Conservation (phyloP, 768 basidiomycete genomes). For the Termitomyces titanicus region DNA sequence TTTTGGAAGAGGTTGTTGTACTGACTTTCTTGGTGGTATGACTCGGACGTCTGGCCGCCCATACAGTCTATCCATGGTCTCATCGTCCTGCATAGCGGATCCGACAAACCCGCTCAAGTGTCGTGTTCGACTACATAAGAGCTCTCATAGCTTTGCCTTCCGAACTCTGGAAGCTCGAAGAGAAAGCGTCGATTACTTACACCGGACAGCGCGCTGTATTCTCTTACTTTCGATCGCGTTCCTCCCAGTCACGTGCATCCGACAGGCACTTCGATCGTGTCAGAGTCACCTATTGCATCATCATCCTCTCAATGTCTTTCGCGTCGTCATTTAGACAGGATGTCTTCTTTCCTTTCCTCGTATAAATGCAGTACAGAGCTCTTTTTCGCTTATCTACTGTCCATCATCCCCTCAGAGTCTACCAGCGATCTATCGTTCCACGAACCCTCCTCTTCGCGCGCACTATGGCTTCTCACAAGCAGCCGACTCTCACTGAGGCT, state of each 20-base stretch:
- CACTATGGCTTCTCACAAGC: constrained; percentile 16
- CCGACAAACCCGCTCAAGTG: no score
- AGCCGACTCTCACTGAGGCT: constrained; percentile 32
- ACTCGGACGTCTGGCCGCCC: no score
- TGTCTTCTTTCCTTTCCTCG: background rate
- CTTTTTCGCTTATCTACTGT: background rate
- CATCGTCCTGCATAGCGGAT: no score
- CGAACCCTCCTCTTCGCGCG: background rate
- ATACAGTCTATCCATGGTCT: no score
- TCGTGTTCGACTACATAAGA: no score
- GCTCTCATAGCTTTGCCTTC: no score
- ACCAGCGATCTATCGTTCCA: background rate
- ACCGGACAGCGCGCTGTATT: no score
- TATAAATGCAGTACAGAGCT: background rate
- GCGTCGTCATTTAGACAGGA: background rate
- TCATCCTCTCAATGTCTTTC: no score
- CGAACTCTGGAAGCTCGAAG: no score
- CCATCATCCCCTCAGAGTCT: background rate
- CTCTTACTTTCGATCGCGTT: background rate
- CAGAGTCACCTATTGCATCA: background rate
- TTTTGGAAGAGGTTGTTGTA: background rate
- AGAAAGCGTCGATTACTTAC: no score
- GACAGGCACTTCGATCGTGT: background rate
- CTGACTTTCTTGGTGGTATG: background rate
- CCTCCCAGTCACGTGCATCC: background rate